These are phyloP conservation scores for Paraphoma sp. DNA, from an alignment of 2,329 filamentous ascomycete species.

Conservation along the genomic window DNA sequence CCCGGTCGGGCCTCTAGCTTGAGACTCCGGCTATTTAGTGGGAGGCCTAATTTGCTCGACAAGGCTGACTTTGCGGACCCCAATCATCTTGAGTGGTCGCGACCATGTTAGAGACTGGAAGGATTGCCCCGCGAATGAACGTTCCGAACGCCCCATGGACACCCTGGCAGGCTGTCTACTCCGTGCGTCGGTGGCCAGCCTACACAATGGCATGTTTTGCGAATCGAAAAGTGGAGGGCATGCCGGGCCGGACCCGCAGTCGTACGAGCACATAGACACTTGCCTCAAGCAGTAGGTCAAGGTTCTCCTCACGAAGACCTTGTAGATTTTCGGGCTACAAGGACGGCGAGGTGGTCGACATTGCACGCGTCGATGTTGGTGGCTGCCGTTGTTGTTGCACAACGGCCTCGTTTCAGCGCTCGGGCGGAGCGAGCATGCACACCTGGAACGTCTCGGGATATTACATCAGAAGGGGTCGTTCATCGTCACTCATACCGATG, in stretches of 20 bases:
- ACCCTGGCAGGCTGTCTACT: constrained; percentile 9
- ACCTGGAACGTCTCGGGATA: constrained; percentile 6
- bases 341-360: not conserved
- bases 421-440: constrained; percentile 1
- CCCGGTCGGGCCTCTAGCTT: constrained; percentile 22
- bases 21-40: constrained; percentile 40
- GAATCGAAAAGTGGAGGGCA: constrained; percentile 8
- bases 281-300: constrained; percentile 1
- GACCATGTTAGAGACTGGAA: constrained; percentile 3
- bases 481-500: constrained; percentile 3
- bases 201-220: constrained; percentile 11
- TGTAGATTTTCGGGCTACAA: not conserved
- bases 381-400: constrained; percentile 2
- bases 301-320: not conserved
- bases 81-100: constrained; percentile 11
- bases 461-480: constrained; percentile 11
- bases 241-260: constrained; percentile 9
- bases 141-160: not conserved
- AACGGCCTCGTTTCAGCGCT: not conserved
- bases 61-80: constrained; percentile 41
- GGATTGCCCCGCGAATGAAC: constrained; percentile 9
- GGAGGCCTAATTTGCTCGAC: constrained; percentile 40
- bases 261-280: constrained; percentile 7
- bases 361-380: constrained; percentile 2
- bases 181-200: constrained; percentile 4